phyloP scores from a whole-genome alignment of 805 yeast species.

The Ogataea polymorpha region DNA sequence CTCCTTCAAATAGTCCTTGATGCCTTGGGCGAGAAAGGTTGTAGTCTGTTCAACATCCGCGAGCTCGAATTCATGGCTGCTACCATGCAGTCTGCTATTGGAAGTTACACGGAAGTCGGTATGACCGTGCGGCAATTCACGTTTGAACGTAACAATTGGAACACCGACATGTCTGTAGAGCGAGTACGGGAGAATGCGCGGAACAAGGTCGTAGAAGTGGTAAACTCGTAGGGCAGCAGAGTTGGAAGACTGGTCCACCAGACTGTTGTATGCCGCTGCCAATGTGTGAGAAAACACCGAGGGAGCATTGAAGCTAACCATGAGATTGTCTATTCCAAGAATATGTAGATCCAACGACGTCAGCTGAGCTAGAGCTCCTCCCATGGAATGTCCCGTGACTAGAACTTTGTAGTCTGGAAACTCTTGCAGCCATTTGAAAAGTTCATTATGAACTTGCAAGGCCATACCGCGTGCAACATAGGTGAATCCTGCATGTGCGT shows the following conservation, averaged over 20 bases:
- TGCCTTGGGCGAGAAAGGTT: not conserved
- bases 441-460: conserved; percentile 12
- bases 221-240: conserved; percentile 15
- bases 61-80: not conserved
- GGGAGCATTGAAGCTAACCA: conserved; percentile 20
- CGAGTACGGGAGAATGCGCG: conserved; percentile 16
- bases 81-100: not conserved
- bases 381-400: conserved; percentile 48
- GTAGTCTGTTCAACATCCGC: conserved; percentile 5
- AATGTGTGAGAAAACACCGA: conserved; percentile 18
- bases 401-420: conserved; percentile 28
- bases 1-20: not conserved
- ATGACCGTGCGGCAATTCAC: conserved; percentile 14
- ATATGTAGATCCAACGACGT: conserved; percentile 59
- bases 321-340: conserved; percentile 37
- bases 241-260: conserved; percentile 1
- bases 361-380: conserved; percentile 62
- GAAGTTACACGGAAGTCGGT: conserved; percentile 6
- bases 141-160: conserved; percentile 11
- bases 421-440: conserved; percentile 10
- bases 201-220: conserved; percentile 19
- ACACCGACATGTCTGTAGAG: conserved; percentile 18
- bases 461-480: conserved; percentile 12
- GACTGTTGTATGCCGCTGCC: conserved; percentile 8
- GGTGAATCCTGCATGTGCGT: conserved; percentile 20